Evolutionary conservation across 257 asterid species (phyloP).

Genomic region (Solanum ahanhuiri): DNA sequence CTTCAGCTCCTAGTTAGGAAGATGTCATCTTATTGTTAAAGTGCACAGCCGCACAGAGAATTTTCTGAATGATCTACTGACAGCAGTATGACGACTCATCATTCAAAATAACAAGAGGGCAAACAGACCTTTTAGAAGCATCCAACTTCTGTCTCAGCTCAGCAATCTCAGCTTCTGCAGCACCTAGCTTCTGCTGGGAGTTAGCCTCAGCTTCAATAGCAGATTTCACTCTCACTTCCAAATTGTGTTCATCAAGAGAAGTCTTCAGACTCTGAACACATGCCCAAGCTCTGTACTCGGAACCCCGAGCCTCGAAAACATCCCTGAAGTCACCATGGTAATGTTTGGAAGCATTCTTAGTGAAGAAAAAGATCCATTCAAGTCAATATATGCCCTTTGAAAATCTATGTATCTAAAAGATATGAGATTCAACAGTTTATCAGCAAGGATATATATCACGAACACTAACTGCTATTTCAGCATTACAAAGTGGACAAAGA

Average conservation of each 20-base stretch:
- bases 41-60: neutral
- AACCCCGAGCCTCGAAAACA: conserved; percentile 60
- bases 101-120: neutral
- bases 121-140: conserved; percentile 59
- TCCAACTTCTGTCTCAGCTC: conserved; percentile 75
- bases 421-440: neutral
- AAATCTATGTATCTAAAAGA: neutral
- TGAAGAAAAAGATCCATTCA: neutral
- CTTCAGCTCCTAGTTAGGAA: neutral
- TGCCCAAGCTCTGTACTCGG: conserved; percentile 87
- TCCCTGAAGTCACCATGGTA: conserved; percentile 46
- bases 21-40: neutral
- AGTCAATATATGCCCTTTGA: neutral
- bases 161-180: conserved; percentile 89
- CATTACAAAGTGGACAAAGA: neutral
- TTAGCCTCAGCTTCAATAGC: conserved; percentile 95
- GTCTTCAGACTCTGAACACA: conserved; percentile 64
- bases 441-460: neutral
- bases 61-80: neutral
- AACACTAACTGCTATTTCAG: neutral
- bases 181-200: conserved; percentile 88
- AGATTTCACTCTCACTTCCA: conserved; percentile 83
- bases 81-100: neutral
- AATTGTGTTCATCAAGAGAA: conserved; percentile 74
- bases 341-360: neutral